phyloP scores from a whole-genome alignment of 805 yeast genomes.

The Cyberlindnera maclurae region DNA sequence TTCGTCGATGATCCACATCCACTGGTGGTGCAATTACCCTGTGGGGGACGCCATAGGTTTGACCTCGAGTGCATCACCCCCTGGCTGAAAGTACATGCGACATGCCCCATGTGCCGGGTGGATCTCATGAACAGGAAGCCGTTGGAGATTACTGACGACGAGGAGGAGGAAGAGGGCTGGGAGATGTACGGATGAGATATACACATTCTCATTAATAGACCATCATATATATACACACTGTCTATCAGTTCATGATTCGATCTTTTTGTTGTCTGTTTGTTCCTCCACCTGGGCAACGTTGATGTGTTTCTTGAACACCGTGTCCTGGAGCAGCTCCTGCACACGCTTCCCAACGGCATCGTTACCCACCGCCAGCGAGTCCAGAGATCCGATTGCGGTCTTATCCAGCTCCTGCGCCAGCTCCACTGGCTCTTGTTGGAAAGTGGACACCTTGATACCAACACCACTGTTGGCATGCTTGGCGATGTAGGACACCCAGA shows the following conservation, averaged over 20 bases:
- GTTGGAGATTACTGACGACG: slow-evolving; percentile 26
- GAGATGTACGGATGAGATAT: slow-evolving; percentile 58
- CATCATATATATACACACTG: slow-evolving; percentile 17
- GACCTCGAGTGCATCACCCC: slow-evolving; percentile 89
- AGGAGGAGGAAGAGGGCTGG: slow-evolving; percentile 60
- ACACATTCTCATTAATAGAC: not conserved
- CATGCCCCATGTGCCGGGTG: slow-evolving; percentile 84
- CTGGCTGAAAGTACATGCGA: slow-evolving; percentile 68
- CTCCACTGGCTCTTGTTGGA: slow-evolving; percentile 43
- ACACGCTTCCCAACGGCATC: slow-evolving; percentile 40
- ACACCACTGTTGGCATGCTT: slow-evolving; percentile 78
- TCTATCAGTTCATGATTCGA: not conserved
- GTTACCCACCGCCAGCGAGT: slow-evolving; percentile 5
- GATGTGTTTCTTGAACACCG: slow-evolving; percentile 54
- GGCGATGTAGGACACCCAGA: slow-evolving; percentile 70
- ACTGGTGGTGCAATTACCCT: slow-evolving; percentile 67
- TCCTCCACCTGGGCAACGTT: slow-evolving; percentile 3
- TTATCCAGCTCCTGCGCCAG: slow-evolving; percentile 33
- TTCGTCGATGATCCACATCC: slow-evolving; percentile 73
- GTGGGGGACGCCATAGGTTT: slow-evolving; percentile 58
- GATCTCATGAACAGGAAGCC: slow-evolving; percentile 51
- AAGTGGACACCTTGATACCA: slow-evolving; percentile 70
- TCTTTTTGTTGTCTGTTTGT: slow-evolving; percentile 7
- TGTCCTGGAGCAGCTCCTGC: slow-evolving; percentile 61
- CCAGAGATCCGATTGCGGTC: slow-evolving; percentile 7